Percentiles rank a stretch among this genome's conserved stretches.
These are phyloP conservation scores for Wickerhamiella azyma DNA, from an alignment of 805 yeast species.

Conservation along the genomic window DNA sequence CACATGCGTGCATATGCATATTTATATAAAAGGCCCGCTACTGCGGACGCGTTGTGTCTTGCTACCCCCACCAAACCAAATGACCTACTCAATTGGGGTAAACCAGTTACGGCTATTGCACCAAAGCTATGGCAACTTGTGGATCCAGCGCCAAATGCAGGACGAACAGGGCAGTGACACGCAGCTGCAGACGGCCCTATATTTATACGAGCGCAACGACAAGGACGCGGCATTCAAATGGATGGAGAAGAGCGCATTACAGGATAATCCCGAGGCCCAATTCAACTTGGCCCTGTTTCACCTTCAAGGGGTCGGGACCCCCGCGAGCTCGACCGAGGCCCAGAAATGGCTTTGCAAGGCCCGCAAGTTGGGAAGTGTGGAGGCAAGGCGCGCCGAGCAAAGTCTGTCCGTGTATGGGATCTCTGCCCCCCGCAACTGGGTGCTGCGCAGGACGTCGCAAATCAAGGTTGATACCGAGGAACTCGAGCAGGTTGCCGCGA, in stretches of 20 bases:
- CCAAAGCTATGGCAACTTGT: neutral
- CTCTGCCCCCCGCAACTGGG: neutral
- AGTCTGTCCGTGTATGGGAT: neutral
- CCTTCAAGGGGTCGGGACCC: neutral
- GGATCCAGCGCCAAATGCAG: neutral
- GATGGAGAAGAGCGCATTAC: neutral
- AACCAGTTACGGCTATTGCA: neutral
- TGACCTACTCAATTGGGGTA: neutral
- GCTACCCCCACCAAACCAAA: neutral
- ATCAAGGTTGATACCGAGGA: neutral
- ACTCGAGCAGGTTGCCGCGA: neutral
- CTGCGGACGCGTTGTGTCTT: neutral
- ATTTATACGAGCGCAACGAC: neutral
- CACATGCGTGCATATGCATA: neutral
- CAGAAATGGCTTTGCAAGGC: neutral
- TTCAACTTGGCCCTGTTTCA: neutral
- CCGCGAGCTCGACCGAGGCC: neutral
- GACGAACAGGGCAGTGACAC: neutral
- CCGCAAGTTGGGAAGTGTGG: neutral
- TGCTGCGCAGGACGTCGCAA: neutral
- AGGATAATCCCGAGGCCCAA: neutral
- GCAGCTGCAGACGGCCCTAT: neutral
- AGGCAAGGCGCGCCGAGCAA: conserved; percentile 1
- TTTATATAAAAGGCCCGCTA: no score
- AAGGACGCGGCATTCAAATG: neutral